These are phyloP conservation scores for Termitomyces sp. DNA, from an alignment of 768 basidiomycete species.

Conservation along the genomic window DNA sequence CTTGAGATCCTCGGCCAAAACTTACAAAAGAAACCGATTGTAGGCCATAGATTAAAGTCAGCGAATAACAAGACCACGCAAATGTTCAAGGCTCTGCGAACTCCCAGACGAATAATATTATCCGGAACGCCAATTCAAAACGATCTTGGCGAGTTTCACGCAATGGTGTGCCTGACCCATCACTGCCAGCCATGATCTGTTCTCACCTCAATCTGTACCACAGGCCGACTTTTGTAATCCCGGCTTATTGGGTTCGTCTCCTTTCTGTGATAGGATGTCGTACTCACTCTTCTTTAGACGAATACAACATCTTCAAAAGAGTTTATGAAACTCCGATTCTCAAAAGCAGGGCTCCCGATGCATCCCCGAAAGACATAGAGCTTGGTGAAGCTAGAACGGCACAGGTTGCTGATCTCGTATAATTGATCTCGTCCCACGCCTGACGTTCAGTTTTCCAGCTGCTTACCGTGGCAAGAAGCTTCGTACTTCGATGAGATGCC, in stretches of 20 bases:
- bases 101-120: constrained; percentile 79
- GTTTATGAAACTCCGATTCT: constrained; percentile 89
- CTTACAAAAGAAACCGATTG: neutral
- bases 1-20: neutral
- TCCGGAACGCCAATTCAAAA: constrained; percentile 99
- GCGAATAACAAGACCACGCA: constrained; percentile 86
- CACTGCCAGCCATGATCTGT: neutral
- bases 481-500: constrained; percentile 88
- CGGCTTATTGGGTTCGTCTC: constrained; percentile 67
- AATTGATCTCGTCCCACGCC: neutral
- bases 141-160: constrained; percentile 91
- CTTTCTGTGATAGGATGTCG: neutral
- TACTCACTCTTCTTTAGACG: constrained; percentile 44
- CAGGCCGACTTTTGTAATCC: constrained; percentile 95
- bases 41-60: constrained; percentile 91
- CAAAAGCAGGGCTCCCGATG: constrained; percentile 78
- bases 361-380: constrained; percentile 68
- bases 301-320: constrained; percentile 71
- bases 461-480: constrained; percentile 72
- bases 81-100: constrained; percentile 79
- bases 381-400: constrained; percentile 73
- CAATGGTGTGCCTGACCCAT: constrained; percentile 66
- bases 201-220: neutral
- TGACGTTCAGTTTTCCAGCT: constrained; percentile 43
- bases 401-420: constrained; percentile 48